A percentile compares a stretch with the other conserved stretches of the same genome.
phyloP scores from a whole-genome alignment of 441 rosid species.

The Gossypium davidsonii region DNA sequence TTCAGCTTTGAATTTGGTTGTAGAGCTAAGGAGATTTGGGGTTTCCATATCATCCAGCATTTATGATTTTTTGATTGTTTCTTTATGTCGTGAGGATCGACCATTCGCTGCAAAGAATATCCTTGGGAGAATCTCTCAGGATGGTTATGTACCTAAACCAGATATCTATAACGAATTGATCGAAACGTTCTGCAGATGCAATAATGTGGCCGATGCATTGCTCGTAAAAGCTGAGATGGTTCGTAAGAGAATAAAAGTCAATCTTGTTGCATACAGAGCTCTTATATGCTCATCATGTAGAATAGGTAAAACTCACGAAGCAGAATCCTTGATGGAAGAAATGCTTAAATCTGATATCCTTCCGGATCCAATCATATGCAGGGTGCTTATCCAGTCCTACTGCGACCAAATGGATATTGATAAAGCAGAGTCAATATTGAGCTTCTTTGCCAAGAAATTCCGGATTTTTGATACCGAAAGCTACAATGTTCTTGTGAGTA shows the following conservation, averaged over 20 bases:
- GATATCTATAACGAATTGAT: conserved; percentile 42
- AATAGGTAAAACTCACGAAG: conserved; percentile 39
- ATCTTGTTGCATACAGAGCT: conserved; percentile 35
- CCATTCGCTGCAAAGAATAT: conserved; percentile 80
- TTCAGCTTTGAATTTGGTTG: conserved; percentile 68
- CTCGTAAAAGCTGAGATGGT: conserved; percentile 45
- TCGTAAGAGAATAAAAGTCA: conserved; percentile 23
- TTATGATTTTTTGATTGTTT: conserved; percentile 42
- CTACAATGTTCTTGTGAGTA: conserved; percentile 43
- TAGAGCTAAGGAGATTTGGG: conserved; percentile 55
- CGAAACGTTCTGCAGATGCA: conserved; percentile 41
- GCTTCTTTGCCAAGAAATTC: conserved; percentile 51
- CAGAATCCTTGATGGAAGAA: conserved; percentile 49
- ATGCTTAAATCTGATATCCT: conserved; percentile 41
- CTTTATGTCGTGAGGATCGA: conserved; percentile 51
- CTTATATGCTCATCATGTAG: conserved; percentile 54
- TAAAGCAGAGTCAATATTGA: conserved; percentile 53
- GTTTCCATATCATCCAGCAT: conserved; percentile 38
- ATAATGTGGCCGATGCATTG: conserved; percentile 45
- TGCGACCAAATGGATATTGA: conserved; percentile 41
- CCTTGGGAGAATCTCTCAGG: conserved; percentile 34
- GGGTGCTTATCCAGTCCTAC: conserved; percentile 44
- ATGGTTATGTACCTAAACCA: conserved; percentile 37
- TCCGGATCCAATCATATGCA: conserved; percentile 51
- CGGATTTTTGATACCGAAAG: conserved; percentile 51